Evolutionary conservation across 2,329 filamentous ascomycete genomes (phyloP).

Genomic region (Immersiporthe knoxdaviesiana): DNA sequence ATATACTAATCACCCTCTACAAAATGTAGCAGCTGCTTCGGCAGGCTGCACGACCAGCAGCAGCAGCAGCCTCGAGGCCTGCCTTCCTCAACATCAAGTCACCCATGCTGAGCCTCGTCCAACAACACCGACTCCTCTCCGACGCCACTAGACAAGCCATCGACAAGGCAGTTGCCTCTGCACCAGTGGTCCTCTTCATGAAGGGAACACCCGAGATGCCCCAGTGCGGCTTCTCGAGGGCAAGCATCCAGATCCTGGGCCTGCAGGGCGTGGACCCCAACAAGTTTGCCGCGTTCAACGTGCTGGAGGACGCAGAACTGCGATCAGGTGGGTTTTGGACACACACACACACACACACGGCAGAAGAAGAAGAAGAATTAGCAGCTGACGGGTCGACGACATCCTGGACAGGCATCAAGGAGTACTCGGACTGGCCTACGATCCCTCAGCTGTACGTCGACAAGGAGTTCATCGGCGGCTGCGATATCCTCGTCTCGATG

Average conservation of each 20-base stretch:
- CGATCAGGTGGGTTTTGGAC: slow-evolving; percentile 66
- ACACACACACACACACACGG: not conserved
- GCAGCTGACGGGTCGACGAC: slow-evolving; percentile 8
- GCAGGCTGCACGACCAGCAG: slow-evolving; percentile 20
- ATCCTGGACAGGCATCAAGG: slow-evolving; percentile 77
- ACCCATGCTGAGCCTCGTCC: slow-evolving; percentile 31
- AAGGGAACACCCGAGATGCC: slow-evolving; percentile 83
- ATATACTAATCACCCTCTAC: not conserved
- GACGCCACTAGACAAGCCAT: slow-evolving; percentile 80
- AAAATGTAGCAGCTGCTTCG: slow-evolving; percentile 28
- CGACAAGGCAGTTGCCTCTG: slow-evolving; percentile 83
- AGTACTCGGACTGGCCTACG: slow-evolving; percentile 98
- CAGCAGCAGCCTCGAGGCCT: slow-evolving; percentile 20
- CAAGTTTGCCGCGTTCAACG: slow-evolving; percentile 98
- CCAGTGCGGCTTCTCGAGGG: slow-evolving; percentile 87
- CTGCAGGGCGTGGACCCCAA: slow-evolving; percentile 91
- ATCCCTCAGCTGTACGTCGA: slow-evolving; percentile 96
- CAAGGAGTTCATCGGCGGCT: slow-evolving; percentile 96
- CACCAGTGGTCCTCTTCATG: slow-evolving; percentile 95
- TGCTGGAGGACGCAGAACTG: slow-evolving; percentile 87
- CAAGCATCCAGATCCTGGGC: slow-evolving; percentile 91
- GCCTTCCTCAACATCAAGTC: slow-evolving; percentile 20
- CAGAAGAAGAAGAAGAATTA: not conserved
- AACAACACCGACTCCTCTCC: slow-evolving; percentile 68
- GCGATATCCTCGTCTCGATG: slow-evolving; percentile 96